A percentile compares a stretch with the other conserved stretches of the same genome.
Evolutionary conservation across 2,329 filamentous ascomycete species (phyloP).

Genomic region (Teratosphaeriaceae sp.): DNA sequence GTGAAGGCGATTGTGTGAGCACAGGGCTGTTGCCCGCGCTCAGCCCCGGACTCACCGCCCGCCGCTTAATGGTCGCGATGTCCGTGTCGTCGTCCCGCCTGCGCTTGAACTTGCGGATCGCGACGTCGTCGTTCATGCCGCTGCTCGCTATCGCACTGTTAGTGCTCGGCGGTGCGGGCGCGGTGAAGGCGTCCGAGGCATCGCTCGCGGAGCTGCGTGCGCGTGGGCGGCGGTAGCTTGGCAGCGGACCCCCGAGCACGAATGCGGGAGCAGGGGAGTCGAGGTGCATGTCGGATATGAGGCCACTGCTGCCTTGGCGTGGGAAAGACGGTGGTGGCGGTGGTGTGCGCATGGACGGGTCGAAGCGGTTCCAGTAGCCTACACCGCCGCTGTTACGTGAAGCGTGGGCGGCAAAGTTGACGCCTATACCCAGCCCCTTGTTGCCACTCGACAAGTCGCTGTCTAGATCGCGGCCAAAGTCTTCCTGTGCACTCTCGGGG

Average conservation of each 20-base stretch:
- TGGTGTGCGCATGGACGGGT: conserved; percentile 57
- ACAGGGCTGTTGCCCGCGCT: conserved; percentile 87
- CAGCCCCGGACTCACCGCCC: conserved; percentile 86
- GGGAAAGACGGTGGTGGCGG: conserved; percentile 56
- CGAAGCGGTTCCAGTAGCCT: conserved; percentile 74
- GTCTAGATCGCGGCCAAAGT: conserved; percentile 58
- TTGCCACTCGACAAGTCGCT: conserved; percentile 11
- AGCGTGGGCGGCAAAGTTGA: conserved; percentile 68
- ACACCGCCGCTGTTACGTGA: conserved; percentile 65
- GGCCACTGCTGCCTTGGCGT: conserved; percentile 45
- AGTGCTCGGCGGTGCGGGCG: not conserved
- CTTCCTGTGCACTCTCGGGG: conserved; percentile 56
- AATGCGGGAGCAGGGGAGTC: conserved; percentile 53
- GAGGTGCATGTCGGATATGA: conserved; percentile 61
- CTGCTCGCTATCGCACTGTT: not conserved
- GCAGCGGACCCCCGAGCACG: too few relatives aligned
- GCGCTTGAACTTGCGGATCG: conserved; percentile 52
- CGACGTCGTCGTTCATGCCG: conserved; percentile 27
- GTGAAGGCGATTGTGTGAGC: conserved; percentile 68
- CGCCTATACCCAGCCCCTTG: conserved; percentile 47
- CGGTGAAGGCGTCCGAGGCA: conserved; percentile 23
- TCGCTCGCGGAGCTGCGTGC: conserved; percentile 27
- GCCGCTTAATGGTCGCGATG: conserved; percentile 77
- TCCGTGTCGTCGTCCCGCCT: conserved; percentile 88
- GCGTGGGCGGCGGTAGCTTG: conserved; percentile 34